phyloP scores from a whole-genome alignment of 2,329 filamentous ascomycete species.

The Dryadomyces sulphureus region DNA sequence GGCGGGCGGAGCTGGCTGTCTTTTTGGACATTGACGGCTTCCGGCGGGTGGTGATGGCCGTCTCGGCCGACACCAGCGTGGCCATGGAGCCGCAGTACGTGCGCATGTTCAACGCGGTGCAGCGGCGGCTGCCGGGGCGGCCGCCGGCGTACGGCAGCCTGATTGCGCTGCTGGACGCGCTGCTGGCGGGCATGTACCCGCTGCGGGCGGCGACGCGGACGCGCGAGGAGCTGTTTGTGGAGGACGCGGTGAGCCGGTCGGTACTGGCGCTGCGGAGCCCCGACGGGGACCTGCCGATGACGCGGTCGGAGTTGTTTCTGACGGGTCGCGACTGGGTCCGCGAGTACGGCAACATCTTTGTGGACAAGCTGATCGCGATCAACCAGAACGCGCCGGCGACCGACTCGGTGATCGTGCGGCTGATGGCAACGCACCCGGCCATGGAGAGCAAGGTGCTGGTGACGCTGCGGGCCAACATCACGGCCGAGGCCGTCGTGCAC shows the following conservation, averaged over 20 bases:
- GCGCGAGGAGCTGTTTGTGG: constrained; percentile 22
- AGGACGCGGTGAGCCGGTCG: constrained; percentile 16
- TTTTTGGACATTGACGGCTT: constrained; percentile 50
- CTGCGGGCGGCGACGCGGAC: constrained; percentile 1
- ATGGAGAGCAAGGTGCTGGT: constrained; percentile 37
- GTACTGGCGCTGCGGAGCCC: constrained; percentile 4
- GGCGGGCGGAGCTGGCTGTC: constrained; percentile 38
- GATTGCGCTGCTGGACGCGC: constrained; percentile 31
- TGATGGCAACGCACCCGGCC: constrained; percentile 36
- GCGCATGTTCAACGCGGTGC: constrained; percentile 36
- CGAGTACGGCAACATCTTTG: constrained; percentile 32
- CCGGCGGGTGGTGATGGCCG: constrained; percentile 39
- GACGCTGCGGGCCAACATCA: constrained; percentile 39
- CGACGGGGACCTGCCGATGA: constrained; percentile 10
- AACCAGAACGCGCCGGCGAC: constrained; percentile 39
- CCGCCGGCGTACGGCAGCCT: constrained; percentile 38
- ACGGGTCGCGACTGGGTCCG: constrained; percentile 12
- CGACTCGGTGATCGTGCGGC: constrained; percentile 38
- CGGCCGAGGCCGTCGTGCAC: constrained; percentile 30
- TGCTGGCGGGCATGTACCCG: constrained; percentile 25
- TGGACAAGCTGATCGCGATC: constrained; percentile 51
- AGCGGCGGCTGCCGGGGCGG: constrained; percentile 32
- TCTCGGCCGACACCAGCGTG: constrained; percentile 41
- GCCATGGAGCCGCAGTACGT: constrained; percentile 39
- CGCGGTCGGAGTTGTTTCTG: constrained; percentile 7